Evolutionary conservation across 2,329 filamentous ascomycete species (phyloP).

Genomic region (Podosphaera fusca): DNA sequence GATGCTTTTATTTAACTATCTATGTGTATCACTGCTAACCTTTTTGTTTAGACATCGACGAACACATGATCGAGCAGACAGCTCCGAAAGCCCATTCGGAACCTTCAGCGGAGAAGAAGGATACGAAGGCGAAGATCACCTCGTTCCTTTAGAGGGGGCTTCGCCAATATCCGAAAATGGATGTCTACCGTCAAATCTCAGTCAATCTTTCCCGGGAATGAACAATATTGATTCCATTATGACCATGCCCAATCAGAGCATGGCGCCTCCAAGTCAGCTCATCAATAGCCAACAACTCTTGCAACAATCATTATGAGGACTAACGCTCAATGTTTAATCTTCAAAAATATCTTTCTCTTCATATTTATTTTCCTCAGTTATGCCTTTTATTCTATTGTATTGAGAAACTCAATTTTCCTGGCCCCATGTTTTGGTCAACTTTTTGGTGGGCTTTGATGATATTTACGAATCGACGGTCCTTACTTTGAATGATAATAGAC

Average conservation of each 20-base stretch:
- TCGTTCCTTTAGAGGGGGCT: slow-evolving; percentile 57
- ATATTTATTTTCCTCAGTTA: not conserved
- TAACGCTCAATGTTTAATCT: not conserved
- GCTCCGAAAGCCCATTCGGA: slow-evolving; percentile 35
- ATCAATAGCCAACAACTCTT: slow-evolving; percentile 17
- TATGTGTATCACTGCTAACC: slow-evolving; percentile 9
- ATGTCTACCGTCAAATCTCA: slow-evolving; percentile 24
- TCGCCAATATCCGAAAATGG: slow-evolving; percentile 49
- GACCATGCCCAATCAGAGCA: slow-evolving; percentile 12
- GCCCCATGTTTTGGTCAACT: not conserved
- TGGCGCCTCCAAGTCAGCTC: slow-evolving; percentile 18
- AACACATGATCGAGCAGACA: slow-evolving; percentile 65
- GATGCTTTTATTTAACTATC: slow-evolving; percentile 11
- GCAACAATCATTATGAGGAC: slow-evolving; percentile 15
- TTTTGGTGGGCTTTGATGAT: not conserved
- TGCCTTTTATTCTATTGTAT: not conserved
- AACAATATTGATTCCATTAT: slow-evolving; percentile 11
- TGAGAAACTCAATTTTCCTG: not conserved
- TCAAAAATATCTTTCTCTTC: not conserved
- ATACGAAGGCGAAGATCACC: slow-evolving; percentile 58
- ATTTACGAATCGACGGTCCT: not conserved
- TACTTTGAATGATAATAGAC: not conserved
- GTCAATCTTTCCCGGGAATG: slow-evolving; percentile 9
- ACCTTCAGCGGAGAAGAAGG: slow-evolving; percentile 48
- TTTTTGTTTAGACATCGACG: slow-evolving; percentile 31